These are phyloP conservation scores for Phaeosphaeria sp. DNA, from an alignment of 2,329 filamentous ascomycete species.

Conservation along the genomic window DNA sequence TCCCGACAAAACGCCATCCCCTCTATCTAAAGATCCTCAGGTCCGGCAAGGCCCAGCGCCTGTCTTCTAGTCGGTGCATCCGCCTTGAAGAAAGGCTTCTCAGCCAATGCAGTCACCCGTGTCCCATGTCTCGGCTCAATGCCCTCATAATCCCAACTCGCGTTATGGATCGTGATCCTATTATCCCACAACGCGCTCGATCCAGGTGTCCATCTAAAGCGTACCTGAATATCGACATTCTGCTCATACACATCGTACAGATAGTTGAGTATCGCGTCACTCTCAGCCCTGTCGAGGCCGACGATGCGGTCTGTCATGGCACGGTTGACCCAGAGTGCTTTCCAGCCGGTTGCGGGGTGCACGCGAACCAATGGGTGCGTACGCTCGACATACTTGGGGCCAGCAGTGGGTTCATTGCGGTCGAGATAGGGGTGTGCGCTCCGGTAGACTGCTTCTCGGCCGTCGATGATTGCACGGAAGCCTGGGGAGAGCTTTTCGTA, in stretches of 20 bases:
- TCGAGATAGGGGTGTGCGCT: constrained; percentile 73
- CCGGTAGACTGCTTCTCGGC: constrained; percentile 67
- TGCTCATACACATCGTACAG: constrained; percentile 72
- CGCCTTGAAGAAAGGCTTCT: constrained; percentile 72
- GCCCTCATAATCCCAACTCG: constrained; percentile 75
- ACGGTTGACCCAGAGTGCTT: constrained; percentile 74
- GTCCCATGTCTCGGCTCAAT: constrained; percentile 73
- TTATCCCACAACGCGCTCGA: constrained; percentile 77
- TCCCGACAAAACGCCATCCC: no score
- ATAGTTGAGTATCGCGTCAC: constrained; percentile 70
- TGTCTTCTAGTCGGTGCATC: constrained; percentile 70
- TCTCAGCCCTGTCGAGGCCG: constrained; percentile 72
- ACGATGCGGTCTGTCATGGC: constrained; percentile 73
- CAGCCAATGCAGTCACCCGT: constrained; percentile 72
- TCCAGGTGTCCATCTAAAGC: constrained; percentile 72
- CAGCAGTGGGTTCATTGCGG: constrained; percentile 64
- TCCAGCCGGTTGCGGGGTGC: constrained; percentile 77
- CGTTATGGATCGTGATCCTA: constrained; percentile 76
- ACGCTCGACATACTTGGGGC: constrained; percentile 71
- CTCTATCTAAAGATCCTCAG: constrained; percentile 59
- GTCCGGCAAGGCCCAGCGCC: constrained; percentile 68
- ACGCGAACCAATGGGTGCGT: constrained; percentile 72
- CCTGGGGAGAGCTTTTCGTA: constrained; percentile 75
- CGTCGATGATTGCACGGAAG: constrained; percentile 75
- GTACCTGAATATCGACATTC: constrained; percentile 74